Evolutionary conservation across 2,329 filamentous ascomycete species (phyloP).

Genomic region (Ceratocystiopsis brevicomis): DNA sequence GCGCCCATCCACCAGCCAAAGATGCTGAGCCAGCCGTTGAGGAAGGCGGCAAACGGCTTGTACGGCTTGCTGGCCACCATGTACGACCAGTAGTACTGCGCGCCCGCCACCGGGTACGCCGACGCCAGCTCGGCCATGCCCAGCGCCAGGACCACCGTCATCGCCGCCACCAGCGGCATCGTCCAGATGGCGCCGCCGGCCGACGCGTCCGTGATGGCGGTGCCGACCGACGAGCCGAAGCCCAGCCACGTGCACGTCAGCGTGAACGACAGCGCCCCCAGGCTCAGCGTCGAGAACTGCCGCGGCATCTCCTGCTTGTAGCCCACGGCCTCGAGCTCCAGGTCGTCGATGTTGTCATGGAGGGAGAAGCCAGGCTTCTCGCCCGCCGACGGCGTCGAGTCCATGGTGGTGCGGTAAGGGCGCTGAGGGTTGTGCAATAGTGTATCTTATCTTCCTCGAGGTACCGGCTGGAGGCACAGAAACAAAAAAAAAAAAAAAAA

Average conservation of each 20-base stretch:
- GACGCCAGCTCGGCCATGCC: conserved; percentile 11
- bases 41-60: conserved; percentile 12
- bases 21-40: conserved; percentile 7
- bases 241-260: conserved; percentile 16
- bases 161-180: conserved; percentile 11
- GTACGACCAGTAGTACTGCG: conserved; percentile 24
- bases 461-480: no score
- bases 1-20: conserved; percentile 7
- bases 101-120: conserved; percentile 18
- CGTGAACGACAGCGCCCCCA: conserved; percentile 14
- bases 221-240: conserved; percentile 14
- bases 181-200: conserved; percentile 13
- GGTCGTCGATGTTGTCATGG: conserved; percentile 9
- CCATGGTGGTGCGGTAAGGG: no score
- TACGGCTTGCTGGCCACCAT: conserved; percentile 6
- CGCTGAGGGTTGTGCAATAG: no score
- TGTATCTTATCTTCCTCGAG: no score
- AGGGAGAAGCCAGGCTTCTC: no score
- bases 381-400: no score
- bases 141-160: conserved; percentile 12
- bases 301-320: conserved; percentile 16
- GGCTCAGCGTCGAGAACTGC: conserved; percentile 13
- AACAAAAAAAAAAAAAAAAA: no score
- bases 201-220: conserved; percentile 12
- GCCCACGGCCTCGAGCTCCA: conserved; percentile 15